Evolutionary conservation across 371 early-diverging fungal genomes (phyloP), one percentile per base, ranked within the genome.

Genomic region (Globomyces sp.): DNA sequence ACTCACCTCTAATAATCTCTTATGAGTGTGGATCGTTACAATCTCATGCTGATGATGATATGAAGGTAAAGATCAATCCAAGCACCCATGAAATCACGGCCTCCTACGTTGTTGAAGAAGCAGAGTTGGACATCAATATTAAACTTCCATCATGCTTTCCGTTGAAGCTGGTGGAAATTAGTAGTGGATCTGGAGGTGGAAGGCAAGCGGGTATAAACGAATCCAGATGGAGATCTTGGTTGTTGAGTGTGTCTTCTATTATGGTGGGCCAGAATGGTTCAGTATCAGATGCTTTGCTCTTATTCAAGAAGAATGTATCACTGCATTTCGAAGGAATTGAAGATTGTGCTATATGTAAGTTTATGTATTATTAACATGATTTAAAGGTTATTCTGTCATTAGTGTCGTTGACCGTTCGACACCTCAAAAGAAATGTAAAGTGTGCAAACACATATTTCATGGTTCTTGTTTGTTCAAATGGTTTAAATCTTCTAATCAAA

Each of bases 391-490:
- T 73, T 93, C 93, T 9, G 89, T 96, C 51, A 89, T 98, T 53
- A 90, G 94, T 58, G 84, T 88, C 2, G 81, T 89, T 67, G 96
- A 94, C 77, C 84, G 90, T 60, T 85, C 91, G n/a, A 79, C 96
- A 71, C 98, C 98, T 39, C 88, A 77, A 63, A 92, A 93, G 76
- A 86, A 87, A 51, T 98, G 98, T 81, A 83, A 85, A 61, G 96
- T 96, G 0, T 98, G 98, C 79, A 95, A 95, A 77, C 89, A 97
- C 79, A 84, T 87, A 68, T 98, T 94, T 86, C 99, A 98, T 68
- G 85, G 92, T 2, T 86, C 92, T 50, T 98, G 99, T 77, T 75
- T 98, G 58, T 95, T 87, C 83, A 95, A 92, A 84, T 95, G 96
- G 96, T 94, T 95, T 85, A 81, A 83, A 63, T 88, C 93, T 2